A percentile compares a stretch with the other conserved stretches of the same genome.
These are phyloP conservation scores for Asterophora parasitica DNA, from an alignment of 768 basidiomycete genomes.

Conservation along the genomic window DNA sequence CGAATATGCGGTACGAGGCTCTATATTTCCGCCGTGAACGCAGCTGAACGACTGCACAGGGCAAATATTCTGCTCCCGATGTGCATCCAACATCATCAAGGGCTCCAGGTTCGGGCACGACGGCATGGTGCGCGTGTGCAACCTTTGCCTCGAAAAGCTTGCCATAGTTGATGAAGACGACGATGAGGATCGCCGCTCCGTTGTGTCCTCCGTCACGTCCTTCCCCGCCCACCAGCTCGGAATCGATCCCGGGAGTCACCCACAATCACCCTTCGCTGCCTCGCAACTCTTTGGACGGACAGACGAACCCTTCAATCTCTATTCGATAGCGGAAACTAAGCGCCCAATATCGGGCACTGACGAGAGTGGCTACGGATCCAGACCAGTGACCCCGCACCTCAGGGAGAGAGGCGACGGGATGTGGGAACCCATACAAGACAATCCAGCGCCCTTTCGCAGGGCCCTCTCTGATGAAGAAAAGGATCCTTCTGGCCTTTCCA, in stretches of 20 bases:
- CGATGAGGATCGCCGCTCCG: constrained; percentile 82
- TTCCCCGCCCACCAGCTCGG: constrained; percentile 80
- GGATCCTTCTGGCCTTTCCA: constrained; percentile 40
- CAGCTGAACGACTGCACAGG: constrained; percentile 38
- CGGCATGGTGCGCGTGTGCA: constrained; percentile 95
- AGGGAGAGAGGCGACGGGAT: constrained; percentile 37
- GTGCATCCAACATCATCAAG: constrained; percentile 95
- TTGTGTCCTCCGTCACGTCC: constrained; percentile 65
- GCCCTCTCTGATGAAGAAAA: constrained; percentile 76
- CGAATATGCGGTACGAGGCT: constrained; percentile 79
- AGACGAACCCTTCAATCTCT: constrained; percentile 76
- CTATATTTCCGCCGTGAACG: neutral
- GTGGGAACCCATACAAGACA: constrained; percentile 48
- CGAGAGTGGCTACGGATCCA: constrained; percentile 45
- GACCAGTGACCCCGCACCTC: constrained; percentile 44
- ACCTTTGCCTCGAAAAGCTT: constrained; percentile 89
- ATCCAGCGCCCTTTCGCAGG: constrained; percentile 71
- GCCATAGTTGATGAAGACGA: constrained; percentile 86
- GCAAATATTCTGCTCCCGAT: constrained; percentile 96
- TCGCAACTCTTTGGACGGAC: constrained; percentile 77
- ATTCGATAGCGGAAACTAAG: constrained; percentile 77
- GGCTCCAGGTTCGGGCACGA: constrained; percentile 90
- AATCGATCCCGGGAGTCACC: constrained; percentile 41
- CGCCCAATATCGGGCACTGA: constrained; percentile 51
- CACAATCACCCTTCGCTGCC: constrained; percentile 85